Conservation (phyloP, 306 rosid genomes). For the Sophora flavescens region DNA sequence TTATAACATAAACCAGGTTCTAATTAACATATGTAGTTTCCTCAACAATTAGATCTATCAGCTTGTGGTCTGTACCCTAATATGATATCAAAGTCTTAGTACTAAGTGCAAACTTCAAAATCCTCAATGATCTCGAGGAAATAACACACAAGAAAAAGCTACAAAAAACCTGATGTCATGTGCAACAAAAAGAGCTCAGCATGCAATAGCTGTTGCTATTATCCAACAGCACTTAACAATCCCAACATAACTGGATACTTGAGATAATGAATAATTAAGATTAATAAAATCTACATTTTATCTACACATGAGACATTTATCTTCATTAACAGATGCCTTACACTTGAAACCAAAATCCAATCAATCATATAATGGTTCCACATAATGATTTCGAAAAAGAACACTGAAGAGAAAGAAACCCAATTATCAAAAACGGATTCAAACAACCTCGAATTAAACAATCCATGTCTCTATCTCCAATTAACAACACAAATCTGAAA, state of each 20-base stretch:
- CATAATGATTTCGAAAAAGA: not conserved
- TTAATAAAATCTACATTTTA: conserved; percentile 20
- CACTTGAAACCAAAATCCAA: not conserved
- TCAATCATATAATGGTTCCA: not conserved
- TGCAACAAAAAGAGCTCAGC: conserved; percentile 16
- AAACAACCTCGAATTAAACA: not conserved
- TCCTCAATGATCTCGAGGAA: conserved; percentile 10
- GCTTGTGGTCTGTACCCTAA: not conserved
- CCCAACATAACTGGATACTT: not conserved
- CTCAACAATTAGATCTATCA: conserved; percentile 24
- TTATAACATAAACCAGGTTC: conserved; percentile 17
- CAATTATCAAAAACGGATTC: not conserved
- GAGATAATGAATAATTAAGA: not conserved
- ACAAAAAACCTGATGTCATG: not conserved
- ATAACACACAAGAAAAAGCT: conserved; percentile 11
- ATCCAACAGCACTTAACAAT: conserved; percentile 19
- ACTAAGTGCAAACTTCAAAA: conserved; percentile 23
- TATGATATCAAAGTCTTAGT: not conserved
- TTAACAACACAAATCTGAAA: not conserved
- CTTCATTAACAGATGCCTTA: not conserved
- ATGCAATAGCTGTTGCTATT: not conserved
- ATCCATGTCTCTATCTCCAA: not conserved
- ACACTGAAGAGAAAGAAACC: not conserved
- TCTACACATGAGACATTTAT: not conserved
- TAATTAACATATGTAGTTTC: not conserved